Conservation (phyloP, 2,329 filamentous ascomycete genomes). For the Fusarium cyanostomum region DNA sequence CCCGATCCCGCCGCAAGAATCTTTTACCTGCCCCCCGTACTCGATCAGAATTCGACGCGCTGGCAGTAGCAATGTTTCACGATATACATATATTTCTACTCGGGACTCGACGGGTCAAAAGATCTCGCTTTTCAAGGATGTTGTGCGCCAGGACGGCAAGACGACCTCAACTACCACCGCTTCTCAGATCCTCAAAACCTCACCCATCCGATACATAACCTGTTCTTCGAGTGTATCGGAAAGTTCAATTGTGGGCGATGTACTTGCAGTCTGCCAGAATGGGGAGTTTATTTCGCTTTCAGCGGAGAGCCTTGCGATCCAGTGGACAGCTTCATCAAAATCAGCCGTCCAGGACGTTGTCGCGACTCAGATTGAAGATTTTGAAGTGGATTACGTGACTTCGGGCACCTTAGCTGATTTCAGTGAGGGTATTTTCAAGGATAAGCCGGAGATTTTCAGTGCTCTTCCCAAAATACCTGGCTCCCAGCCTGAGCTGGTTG, state of each 20-base stretch:
- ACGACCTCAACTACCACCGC: slow-evolving; percentile 60
- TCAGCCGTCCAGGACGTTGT: slow-evolving; percentile 49
- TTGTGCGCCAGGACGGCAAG: slow-evolving; percentile 60
- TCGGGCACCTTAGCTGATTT: slow-evolving; percentile 59
- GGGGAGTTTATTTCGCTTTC: slow-evolving; percentile 70
- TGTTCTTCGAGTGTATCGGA: slow-evolving; percentile 44
- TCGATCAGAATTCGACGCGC: slow-evolving; percentile 64
- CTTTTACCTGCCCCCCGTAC: slow-evolving; percentile 69
- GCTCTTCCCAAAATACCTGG: slow-evolving; percentile 60
- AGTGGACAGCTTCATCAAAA: slow-evolving; percentile 49
- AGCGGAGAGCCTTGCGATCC: slow-evolving; percentile 56
- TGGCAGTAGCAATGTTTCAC: slow-evolving; percentile 58
- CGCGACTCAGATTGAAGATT: slow-evolving; percentile 45
- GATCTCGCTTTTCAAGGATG: slow-evolving; percentile 69
- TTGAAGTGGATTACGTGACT: slow-evolving; percentile 61
- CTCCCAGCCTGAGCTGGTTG: slow-evolving; percentile 61
- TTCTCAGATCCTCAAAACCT: slow-evolving; percentile 54
- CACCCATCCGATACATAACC: slow-evolving; percentile 50
- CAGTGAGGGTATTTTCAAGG: slow-evolving; percentile 64
- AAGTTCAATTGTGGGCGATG: slow-evolving; percentile 42
- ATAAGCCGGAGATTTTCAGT: slow-evolving; percentile 61
- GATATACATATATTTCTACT: slow-evolving; percentile 71
- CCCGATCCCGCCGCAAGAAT: slow-evolving; percentile 71
- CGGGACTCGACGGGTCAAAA: slow-evolving; percentile 58
- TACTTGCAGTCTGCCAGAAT: slow-evolving; percentile 68